Conservation (phyloP, 148 eudicot species). For the Nepenthes mirabilis region DNA sequence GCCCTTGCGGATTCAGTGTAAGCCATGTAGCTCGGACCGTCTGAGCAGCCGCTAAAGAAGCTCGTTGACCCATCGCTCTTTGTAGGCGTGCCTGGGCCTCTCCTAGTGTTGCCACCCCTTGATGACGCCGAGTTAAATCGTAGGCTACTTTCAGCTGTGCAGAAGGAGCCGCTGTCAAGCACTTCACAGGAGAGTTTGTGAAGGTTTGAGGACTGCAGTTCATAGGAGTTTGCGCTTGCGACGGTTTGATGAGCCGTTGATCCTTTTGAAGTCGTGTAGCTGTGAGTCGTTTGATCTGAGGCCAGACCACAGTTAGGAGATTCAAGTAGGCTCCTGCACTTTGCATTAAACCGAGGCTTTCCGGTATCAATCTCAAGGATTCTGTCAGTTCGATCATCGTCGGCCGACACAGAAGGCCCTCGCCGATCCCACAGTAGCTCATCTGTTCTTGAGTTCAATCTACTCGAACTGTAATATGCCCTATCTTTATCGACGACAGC, state of each 20-base stretch:
- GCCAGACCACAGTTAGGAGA: slow-evolving; percentile 24
- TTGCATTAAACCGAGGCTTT: slow-evolving; percentile 20
- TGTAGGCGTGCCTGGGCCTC: slow-evolving; percentile 39
- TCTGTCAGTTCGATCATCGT: slow-evolving; percentile 39
- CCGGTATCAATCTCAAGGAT: slow-evolving; percentile 56
- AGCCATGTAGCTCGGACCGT: slow-evolving; percentile 81
- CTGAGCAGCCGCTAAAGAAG: slow-evolving; percentile 54
- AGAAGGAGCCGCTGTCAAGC: slow-evolving; percentile 33
- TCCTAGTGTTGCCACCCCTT: slow-evolving; percentile 24
- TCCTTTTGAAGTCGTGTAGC: slow-evolving; percentile 53
- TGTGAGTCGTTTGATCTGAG: slow-evolving; percentile 43
- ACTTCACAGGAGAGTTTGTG: slow-evolving; percentile 16
- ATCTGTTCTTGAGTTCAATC: slow-evolving; percentile 24
- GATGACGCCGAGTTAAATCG: slow-evolving; percentile 20
- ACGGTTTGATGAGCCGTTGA: slow-evolving; percentile 32
- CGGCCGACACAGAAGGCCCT: slow-evolving; percentile 11
- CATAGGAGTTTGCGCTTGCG: slow-evolving; percentile 26
- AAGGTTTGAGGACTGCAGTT: slow-evolving; percentile 33
- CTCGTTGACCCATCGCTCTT: slow-evolving; percentile 70
- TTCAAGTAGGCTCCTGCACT: slow-evolving; percentile 35
- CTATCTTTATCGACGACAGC: slow-evolving; percentile 14
- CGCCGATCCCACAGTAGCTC: slow-evolving; percentile 19
- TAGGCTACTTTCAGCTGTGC: slow-evolving; percentile 52
- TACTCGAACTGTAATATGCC: slow-evolving; percentile 12
- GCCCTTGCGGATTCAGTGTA: slow-evolving; percentile 73